Base-by-base conservation (phyloP, 257 asterid genomes). In the Thymus quinquecostatus region DNA sequence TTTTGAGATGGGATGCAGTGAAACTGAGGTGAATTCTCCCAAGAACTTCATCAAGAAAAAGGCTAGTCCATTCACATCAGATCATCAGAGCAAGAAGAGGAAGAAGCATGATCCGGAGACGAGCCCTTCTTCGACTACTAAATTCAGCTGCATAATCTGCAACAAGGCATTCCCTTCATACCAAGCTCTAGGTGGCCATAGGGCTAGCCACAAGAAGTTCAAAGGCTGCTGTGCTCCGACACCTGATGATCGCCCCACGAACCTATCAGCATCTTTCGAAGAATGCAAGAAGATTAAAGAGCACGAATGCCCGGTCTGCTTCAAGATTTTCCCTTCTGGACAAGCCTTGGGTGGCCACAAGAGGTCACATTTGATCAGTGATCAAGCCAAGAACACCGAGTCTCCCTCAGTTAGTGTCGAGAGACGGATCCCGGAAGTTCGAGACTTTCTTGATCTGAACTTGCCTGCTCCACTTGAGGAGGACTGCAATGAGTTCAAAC, bases 311-410 rank as follows among this genome's bases (percentile, higher is more conserved):
- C 96, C 93, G 50, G 81, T 91, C 79, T 89, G 96, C 82, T 83
- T 76, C 81, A 89, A 74, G 72, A 75, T 75, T 67, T 89, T 89
- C 80, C 56, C 84, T 68, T 89, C 96, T 29, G 96, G 95, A 9
- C 96, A 91, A 80, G 96, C 96, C 36, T 79, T 91, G 66, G 97
- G 97, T 49, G 97, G 97, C 14, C 97, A 91, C 76, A 92, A 87
- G 74, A 83, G 97, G 76, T 86, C 96, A 51, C 97, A 89, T 41
- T 62, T 91, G 55, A 67, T 73, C 70, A 72, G 54, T 47, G 89
- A 81, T 66, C 72, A 73, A 30, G 74, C 81, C 2, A 83, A 81
- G 70, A 67, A 32, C 59, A 71, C 77, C 77, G 79, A 82, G 5
- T 3, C 34, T 58, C 10, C 8, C 32, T 9, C 27, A 0, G 13